phyloP scores from a whole-genome alignment of 345 rosid species.

The Populus nigra region DNA sequence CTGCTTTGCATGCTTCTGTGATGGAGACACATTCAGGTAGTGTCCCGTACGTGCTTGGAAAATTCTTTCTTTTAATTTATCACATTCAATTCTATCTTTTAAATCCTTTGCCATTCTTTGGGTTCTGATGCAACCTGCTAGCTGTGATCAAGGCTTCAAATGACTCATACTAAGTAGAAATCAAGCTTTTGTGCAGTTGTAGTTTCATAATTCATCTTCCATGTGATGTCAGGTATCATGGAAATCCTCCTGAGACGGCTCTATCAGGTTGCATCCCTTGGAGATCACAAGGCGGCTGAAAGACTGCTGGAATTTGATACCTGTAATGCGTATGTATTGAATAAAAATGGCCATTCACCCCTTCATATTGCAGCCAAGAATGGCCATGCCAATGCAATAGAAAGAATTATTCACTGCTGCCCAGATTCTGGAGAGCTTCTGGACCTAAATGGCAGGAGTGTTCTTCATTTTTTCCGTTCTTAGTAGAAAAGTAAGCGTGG shows the following conservation, averaged over 20 bases:
- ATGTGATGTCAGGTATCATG: not conserved
- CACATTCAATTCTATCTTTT: not conserved
- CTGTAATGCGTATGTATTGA: not conserved
- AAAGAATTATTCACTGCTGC: not conserved
- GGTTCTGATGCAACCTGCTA: not conserved
- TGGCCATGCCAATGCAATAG: not conserved
- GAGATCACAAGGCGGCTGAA: not conserved
- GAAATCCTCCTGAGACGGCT: not conserved
- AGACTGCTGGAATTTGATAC: not conserved
- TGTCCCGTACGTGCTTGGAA: not conserved
- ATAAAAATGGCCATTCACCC: not conserved
- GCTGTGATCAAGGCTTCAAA: not conserved
- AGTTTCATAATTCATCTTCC: not conserved
- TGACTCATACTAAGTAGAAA: not conserved
- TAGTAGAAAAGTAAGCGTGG: not conserved
- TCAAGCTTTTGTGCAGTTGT: not conserved
- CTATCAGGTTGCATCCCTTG: not conserved
- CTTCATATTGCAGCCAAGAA: not conserved
- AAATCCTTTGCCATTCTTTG: not conserved
- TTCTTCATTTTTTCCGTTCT: not conserved
- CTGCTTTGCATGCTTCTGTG: slow-evolving; percentile 3
- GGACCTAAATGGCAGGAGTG: not conserved
- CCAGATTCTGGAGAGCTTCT: slow-evolving; percentile 5
- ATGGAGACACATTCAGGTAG: not conserved
- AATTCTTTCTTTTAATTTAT: not conserved